Conservation (phyloP, 1,284 basidiomycete species). For the Polyporus tsugae region DNA sequence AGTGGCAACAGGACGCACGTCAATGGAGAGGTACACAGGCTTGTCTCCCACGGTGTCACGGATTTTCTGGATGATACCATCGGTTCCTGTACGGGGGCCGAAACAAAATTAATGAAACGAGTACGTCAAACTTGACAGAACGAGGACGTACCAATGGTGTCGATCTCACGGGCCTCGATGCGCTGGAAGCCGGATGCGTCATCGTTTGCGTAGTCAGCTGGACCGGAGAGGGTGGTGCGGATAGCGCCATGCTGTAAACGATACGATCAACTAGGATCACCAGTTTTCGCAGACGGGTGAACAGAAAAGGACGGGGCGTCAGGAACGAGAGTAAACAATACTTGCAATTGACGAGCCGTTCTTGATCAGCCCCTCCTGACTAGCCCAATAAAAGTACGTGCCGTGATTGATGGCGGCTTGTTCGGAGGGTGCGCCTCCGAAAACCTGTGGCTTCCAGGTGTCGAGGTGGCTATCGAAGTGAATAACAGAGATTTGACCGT, state of each 20-base stretch:
- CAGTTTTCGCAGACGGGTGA: constrained; percentile 36
- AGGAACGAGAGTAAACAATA: constrained; percentile 47
- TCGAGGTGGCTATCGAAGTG: constrained; percentile 82
- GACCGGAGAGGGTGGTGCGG: constrained; percentile 75
- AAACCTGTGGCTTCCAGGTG: constrained; percentile 78
- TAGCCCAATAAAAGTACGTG: constrained; percentile 83
- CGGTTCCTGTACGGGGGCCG: constrained; percentile 52
- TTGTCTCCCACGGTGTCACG: constrained; percentile 69
- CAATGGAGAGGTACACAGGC: constrained; percentile 79
- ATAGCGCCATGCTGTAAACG: constrained; percentile 77
- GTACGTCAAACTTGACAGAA: constrained; percentile 4
- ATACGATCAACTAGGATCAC: constrained; percentile 77
- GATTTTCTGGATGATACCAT: constrained; percentile 76
- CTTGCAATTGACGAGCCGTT: constrained; percentile 87
- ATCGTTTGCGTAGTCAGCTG: constrained; percentile 76
- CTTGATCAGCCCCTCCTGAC: constrained; percentile 75
- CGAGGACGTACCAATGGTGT: constrained; percentile 63
- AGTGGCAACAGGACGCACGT: constrained; percentile 51
- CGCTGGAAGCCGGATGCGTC: constrained; percentile 72
- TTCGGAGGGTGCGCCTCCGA: constrained; percentile 72
- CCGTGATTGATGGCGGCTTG: constrained; percentile 79
- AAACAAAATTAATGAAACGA: constrained; percentile 4
- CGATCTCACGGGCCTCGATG: constrained; percentile 81
- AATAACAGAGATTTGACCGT: constrained; percentile 79
- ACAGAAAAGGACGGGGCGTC: constrained; percentile 25